Evolutionary conservation across 768 basidiomycete genomes (phyloP).

Genomic region (Auricularia sp.): DNA sequence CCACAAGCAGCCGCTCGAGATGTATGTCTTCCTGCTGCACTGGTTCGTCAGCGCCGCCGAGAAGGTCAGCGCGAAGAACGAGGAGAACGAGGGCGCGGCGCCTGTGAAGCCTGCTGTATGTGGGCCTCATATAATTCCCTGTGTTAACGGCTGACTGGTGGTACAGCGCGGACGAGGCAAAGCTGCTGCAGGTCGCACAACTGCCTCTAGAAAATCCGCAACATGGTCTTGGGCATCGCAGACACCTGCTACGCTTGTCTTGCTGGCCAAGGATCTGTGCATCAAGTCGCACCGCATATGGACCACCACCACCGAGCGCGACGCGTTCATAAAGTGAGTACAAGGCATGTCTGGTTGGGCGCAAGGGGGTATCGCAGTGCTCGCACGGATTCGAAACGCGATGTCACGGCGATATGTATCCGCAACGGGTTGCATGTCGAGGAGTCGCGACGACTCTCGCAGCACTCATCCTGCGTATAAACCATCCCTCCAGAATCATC

Average conservation of each 20-base stretch:
- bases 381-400: too few relatives aligned
- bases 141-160: background rate
- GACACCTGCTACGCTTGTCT: conserved; percentile 53
- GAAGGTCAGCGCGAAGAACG: conserved; percentile 50
- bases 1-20: conserved; percentile 73
- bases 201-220: conserved; percentile 2
- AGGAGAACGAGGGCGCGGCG: conserved; percentile 32
- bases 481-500: too few relatives aligned
- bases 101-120: conserved; percentile 17
- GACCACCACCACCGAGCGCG: conserved; percentile 78
- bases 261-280: conserved; percentile 64
- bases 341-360: too few relatives aligned
- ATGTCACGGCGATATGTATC: too few relatives aligned
- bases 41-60: conserved; percentile 85
- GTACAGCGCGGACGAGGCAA: background rate
- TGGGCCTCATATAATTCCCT: background rate
- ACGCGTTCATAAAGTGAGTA: conserved; percentile 80
- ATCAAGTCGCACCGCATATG: conserved; percentile 72
- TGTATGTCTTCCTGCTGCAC: conserved; percentile 83
- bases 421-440: too few relatives aligned
- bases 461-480: too few relatives aligned
- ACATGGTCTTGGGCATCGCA: conserved; percentile 72
- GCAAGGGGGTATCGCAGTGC: too few relatives aligned
- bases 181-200: background rate
- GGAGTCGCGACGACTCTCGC: too few relatives aligned